Base-by-base conservation (phyloP, 345 rosid species). In the Gynandropsis gynandra region DNA sequence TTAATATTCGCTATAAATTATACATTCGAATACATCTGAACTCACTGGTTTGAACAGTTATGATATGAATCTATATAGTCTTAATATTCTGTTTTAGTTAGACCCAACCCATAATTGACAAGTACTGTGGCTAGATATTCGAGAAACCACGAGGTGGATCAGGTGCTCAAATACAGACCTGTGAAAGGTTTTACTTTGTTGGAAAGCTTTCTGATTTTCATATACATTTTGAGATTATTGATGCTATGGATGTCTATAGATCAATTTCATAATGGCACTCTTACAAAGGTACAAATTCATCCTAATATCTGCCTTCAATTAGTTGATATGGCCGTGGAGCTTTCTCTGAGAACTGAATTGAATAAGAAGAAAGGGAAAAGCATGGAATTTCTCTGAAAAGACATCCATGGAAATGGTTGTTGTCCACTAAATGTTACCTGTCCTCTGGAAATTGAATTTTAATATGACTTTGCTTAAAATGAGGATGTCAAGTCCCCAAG, bases 81-180 rank as follows among this genome's bases (percentile, higher is more conserved):
- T n/a, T n/a, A n/a, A n/a, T n/a, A n/a, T n/a, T n/a, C n/a, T n/a
- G n/a, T n/a, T n/a, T n/a, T n/a, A n/a, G n/a, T n/a, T n/a, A n/a
- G n/a, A n/a, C 96, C 97, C 0, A 81, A 90, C 76, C 96, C 86
- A 54, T 83, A 96, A 96, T 41, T 39, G 97, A 89, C 58, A 48
- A 37, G 13, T 35, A 56, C 39, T 81, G 94, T 46, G 66, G 24
- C 15, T 72, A 76, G 88, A 76, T 81, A 40, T 43, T 55, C 27
- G 44, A 71, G 7, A 56, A 86, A 89, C 55, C 80, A 86, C 18
- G 65, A 63, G 38, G 24, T 86, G 47, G 58, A 74, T 63, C 65
- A 32, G 9, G 67, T 86, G 53, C 84, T 89, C 1, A 27, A 76
- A 61, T 86, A 6, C 56, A 61, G 65, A 88, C 76, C 41, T 32